Evolutionary conservation across 2,329 filamentous ascomycete species (phyloP), one percentile per base, ranked within the genome.

Genomic region (Cryphonectria nitschkei): DNA sequence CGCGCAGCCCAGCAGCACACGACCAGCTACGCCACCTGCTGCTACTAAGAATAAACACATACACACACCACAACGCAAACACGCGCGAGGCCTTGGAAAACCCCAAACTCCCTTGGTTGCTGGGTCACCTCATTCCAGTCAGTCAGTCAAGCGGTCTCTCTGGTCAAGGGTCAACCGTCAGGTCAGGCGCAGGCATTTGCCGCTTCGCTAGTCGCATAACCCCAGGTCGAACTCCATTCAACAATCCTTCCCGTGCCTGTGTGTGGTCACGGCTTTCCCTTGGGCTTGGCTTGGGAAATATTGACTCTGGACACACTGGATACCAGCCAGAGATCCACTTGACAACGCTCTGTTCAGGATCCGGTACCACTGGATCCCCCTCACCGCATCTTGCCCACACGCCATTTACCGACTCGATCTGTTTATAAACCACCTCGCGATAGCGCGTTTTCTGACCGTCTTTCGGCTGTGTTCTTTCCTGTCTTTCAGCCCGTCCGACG

Each of bases 311-410:
- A 29, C 63, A 32, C 41, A 32, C 41, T 65, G 63, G 63, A 41
- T 41, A 65, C 41, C 41, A 43, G 63, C 50, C 29, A 68, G 41
- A 22, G 66, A 68, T 72, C 71, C 71, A 72, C 71, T 70, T 70
- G 62, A 52, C 70, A 69, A 62, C 70, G 63, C 67, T 63, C 68
- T 68, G 65, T 52, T 68, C 58, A 68, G 68, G 71, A 34, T 63
- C 54, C 41, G 41, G 56, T 68, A 62, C 66, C 66, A 72, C 71
- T 67, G 66, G 68, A 72, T 70, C 68, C 70, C 65, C 63, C 71
- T 73, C 71, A 73, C 71, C 71, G 71, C 71, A 72, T 72, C 66
- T 73, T 71, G 71, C 70, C 50, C 63, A 56, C 63, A 56, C 68
- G 60, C 50, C 69, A 66, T 68, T 39, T 39, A 34, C 64, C 54